These are phyloP conservation scores for Rhodosporidiobolus odoratus DNA, from an alignment of 768 basidiomycete species.

Conservation along the genomic window DNA sequence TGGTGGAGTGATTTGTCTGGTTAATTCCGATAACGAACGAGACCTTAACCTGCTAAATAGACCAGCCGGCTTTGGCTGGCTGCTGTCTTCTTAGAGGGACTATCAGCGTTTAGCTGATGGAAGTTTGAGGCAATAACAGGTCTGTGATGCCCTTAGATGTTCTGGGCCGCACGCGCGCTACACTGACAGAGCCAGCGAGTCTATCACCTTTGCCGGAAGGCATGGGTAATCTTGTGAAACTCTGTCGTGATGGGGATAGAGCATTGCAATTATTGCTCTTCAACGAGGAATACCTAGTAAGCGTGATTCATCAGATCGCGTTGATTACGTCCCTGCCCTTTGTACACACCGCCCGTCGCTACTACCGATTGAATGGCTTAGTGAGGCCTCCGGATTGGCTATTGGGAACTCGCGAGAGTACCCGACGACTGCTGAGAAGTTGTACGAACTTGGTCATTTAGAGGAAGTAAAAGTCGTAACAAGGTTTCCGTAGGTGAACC, in stretches of 20 bases:
- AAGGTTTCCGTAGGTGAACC: no score
- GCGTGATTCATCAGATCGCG: no score
- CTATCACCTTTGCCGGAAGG: constrained; percentile 69
- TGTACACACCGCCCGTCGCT: no score
- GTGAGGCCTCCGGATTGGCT: no score
- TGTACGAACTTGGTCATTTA: no score
- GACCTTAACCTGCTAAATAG: constrained; percentile 92
- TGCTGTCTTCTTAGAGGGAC: constrained; percentile 78
- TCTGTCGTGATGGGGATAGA: constrained; percentile 77
- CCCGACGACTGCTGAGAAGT: no score
- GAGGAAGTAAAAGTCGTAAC: no score
- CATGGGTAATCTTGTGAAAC: constrained; percentile 72
- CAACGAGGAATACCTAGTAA: no score
- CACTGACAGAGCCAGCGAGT: constrained; percentile 86
- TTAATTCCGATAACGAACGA: constrained; percentile 93
- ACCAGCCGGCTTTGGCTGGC: constrained; percentile 68
- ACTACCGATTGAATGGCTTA: no score
- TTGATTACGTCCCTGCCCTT: no score
- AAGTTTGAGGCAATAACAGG: constrained; percentile 88
- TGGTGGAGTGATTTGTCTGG: constrained; percentile 93
- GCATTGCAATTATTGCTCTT: no score
- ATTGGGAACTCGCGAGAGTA: no score
- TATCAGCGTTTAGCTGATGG: constrained; percentile 71
- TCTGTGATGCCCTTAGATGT: constrained; percentile 87
- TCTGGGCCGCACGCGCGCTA: constrained; percentile 81